Base-by-base conservation (phyloP, 257 asterid species). In the Thymus quinquecostatus region DNA sequence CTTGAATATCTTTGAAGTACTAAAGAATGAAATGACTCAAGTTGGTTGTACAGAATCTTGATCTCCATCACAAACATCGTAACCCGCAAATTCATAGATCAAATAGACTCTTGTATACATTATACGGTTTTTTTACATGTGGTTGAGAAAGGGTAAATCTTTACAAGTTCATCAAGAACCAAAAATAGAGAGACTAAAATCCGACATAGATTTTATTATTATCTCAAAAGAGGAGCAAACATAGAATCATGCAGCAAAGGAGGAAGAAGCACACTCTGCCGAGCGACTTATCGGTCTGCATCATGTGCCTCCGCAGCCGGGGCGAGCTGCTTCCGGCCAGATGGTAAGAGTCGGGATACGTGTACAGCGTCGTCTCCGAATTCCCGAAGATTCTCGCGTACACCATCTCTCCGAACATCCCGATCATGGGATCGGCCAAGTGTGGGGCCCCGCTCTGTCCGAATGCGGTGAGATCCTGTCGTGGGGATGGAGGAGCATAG, bases 351-450 rank as follows among this genome's bases (percentile, higher is more conserved):
- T 80, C 83, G 2, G 96, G 91, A 76, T 87, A 83, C 1, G 86
- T 6, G 13, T 82, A 77, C 75, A 86, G 40, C 2, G 79, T 59
- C 6, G 89, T 69, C 60, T 82, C 84, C 6, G 89, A 74, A 55
- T 82, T 76, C 55, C 96, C 92, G 53, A 79, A 86, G 3, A 85
- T 83, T 55, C 89, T 75, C 4, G 87, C 77, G 53, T 80, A 81
- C 48, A 83, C 83, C 87, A 88, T 82, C 55, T 90, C 95, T 5
- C 91, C 92, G 8, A 87, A 72, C 92, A 84, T 83, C 69, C 86
- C 89, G 0, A 73, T 72, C 84, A 80, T 56, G 0, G 96, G 92
- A 66, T 83, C 88, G 4, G 68, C 73, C 68, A 79, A 44, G 28
- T 58, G 74, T 0, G 85, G 41, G 13, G 76, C 28, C 33, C 83